Conservation (phyloP, 352 stramenopile genomes). For the Phytophthora colocasiae region DNA sequence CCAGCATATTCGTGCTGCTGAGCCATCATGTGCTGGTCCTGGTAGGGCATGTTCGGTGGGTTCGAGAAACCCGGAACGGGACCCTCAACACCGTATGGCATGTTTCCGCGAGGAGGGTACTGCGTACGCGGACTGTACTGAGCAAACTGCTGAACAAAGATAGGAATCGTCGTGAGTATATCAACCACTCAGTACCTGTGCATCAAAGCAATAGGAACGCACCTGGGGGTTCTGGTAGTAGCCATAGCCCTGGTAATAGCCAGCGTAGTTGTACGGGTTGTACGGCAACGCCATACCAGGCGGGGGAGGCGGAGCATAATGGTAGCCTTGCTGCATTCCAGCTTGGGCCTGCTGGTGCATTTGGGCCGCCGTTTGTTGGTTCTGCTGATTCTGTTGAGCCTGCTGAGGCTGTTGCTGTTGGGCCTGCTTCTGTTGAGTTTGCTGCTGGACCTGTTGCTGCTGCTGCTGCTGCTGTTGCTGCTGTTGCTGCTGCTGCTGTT, state of each 20-base stretch:
- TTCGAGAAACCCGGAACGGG: slow-evolving; percentile 84
- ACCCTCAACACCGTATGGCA: slow-evolving; percentile 86
- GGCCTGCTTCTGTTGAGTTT: slow-evolving; percentile 55
- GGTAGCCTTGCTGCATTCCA: slow-evolving; percentile 76
- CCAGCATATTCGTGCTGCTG: slow-evolving; percentile 86
- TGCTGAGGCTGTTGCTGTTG: slow-evolving; percentile 54
- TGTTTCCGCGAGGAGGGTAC: slow-evolving; percentile 82
- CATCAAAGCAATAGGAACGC: slow-evolving; percentile 4
- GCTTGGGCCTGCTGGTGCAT: slow-evolving; percentile 65
- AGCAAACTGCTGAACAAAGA: slow-evolving; percentile 55
- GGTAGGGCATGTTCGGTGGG: slow-evolving; percentile 81
- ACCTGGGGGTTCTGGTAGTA: slow-evolving; percentile 91
- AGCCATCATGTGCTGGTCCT: slow-evolving; percentile 83
- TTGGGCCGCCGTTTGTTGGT: slow-evolving; percentile 59
- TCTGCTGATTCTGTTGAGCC: slow-evolving; percentile 38
- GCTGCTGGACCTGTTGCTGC: slow-evolving; percentile 39
- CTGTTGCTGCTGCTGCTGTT: slow-evolving; percentile 44
- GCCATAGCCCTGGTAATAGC: slow-evolving; percentile 87
- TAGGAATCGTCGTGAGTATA: slow-evolving; percentile 5
- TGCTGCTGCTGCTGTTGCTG: slow-evolving; percentile 51
- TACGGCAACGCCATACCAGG: slow-evolving; percentile 88
- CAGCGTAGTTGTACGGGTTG: slow-evolving; percentile 90
- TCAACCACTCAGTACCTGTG: neutral
- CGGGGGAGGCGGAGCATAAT: slow-evolving; percentile 85
- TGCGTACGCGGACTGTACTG: slow-evolving; percentile 89